Evolutionary conservation across 106 monocot species (phyloP).

Genomic region (Dendrobium officinale): DNA sequence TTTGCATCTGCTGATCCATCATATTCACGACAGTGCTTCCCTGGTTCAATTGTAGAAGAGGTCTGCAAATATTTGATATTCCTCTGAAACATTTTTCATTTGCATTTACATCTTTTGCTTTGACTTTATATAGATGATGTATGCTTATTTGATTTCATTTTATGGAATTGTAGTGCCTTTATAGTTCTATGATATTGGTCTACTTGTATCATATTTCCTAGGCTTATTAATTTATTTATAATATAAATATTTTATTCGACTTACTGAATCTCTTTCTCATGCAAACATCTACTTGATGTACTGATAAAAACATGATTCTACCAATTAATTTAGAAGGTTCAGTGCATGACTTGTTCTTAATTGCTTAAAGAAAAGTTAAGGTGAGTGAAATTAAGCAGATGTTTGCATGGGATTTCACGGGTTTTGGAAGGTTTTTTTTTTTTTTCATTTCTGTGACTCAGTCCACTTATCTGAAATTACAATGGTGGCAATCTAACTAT

Average conservation of each 20-base stretch:
- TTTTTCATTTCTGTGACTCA: not conserved
- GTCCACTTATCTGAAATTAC: not conserved
- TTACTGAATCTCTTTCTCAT: not conserved
- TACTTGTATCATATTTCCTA: not conserved
- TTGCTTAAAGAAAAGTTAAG: not conserved
- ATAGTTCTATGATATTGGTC: not conserved
- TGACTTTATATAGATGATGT: not conserved
- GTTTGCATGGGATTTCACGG: not conserved
- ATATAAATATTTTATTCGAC: not conserved
- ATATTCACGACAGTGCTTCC: conserved; percentile 53
- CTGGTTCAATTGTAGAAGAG: conserved; percentile 79
- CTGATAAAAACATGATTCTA: not conserved
- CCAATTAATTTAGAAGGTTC: not conserved
- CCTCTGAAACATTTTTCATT: conserved; percentile 2
- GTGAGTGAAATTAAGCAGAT: not conserved
- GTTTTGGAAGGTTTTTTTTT: not conserved
- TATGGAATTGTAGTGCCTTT: not conserved
- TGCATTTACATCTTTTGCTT: not conserved
- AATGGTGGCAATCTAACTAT: not conserved
- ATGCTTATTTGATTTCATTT: not conserved
- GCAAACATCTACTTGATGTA: not conserved
- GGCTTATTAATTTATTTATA: not conserved
- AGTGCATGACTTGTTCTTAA: not conserved
- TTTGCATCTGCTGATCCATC: conserved; percentile 50
- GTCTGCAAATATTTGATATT: conserved; percentile 27